phyloP scores from a whole-genome alignment of 305 asterid genomes.

The Fraxinus dipetala region DNA sequence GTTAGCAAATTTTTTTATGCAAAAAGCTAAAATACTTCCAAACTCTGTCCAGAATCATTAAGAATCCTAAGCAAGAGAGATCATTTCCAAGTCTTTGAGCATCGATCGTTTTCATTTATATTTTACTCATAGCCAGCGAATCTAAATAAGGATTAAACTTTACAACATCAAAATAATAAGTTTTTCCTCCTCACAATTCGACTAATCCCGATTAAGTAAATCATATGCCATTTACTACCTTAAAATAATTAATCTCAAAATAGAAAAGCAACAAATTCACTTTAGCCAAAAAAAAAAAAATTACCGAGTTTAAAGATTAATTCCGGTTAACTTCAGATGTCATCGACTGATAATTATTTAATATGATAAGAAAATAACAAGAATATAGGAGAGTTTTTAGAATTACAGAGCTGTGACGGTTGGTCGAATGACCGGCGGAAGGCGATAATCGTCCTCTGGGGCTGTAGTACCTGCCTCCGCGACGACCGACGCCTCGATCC shows the following conservation, averaged over 20 bases:
- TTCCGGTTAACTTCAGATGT: not conserved
- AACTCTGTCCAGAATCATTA: not conserved
- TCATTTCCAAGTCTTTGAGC: not conserved
- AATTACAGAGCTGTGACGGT: not conserved
- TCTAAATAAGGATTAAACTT: not conserved
- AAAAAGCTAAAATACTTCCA: not conserved
- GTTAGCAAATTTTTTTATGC: not conserved
- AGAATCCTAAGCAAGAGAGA: not conserved
- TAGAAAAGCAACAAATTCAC: not conserved
- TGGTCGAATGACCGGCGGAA: not conserved
- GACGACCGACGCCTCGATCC: not conserved
- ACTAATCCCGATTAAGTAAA: not conserved
- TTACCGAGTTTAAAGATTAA: not conserved
- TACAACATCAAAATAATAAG: not conserved
- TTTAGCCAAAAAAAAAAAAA: not conserved
- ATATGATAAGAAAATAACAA: not conserved
- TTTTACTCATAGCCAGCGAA: not conserved
- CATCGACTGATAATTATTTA: not conserved
- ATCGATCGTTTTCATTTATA: not conserved
- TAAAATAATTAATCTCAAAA: not conserved
- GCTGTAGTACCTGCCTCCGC: not conserved
- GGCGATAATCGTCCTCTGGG: conserved; percentile 26
- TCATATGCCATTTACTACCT: not conserved
- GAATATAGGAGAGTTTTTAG: not conserved
- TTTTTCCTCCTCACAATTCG: not conserved